Percentiles rank a stretch among this genome's conserved stretches.
These are phyloP conservation scores for Podila epicladia DNA, from an alignment of 192 early-diverging fungal genomes.

Conservation along the genomic window DNA sequence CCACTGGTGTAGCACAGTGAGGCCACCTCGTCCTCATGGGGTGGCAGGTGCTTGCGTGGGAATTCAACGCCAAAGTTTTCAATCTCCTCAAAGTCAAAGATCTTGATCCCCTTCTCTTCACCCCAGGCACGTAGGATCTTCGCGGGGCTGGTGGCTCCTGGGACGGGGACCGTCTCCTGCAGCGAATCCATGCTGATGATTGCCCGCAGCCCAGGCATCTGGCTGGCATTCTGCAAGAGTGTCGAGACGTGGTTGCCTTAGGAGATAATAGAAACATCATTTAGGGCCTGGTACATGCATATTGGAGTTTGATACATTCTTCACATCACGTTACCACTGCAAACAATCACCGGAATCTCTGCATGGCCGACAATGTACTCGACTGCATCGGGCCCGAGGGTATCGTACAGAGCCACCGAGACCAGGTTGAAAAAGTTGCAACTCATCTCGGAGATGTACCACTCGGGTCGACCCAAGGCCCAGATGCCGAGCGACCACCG, in stretches of 20 bases:
- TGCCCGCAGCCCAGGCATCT: slow-evolving; percentile 70
- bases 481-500: slow-evolving; percentile 73
- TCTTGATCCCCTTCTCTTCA: slow-evolving; percentile 66
- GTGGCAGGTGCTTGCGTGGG: slow-evolving; percentile 63
- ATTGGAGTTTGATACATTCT: background rate
- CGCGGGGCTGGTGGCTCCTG: slow-evolving; percentile 38
- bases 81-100: slow-evolving; percentile 68
- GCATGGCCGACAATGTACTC: slow-evolving; percentile 90
- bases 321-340: slow-evolving; percentile 31
- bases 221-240: slow-evolving; percentile 61
- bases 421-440: slow-evolving; percentile 66
- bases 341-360: slow-evolving; percentile 77
- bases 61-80: slow-evolving; percentile 70
- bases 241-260: slow-evolving; percentile 49
- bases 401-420: slow-evolving; percentile 89
- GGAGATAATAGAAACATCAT: background rate
- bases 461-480: slow-evolving; percentile 68
- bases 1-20: slow-evolving; percentile 87
- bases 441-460: slow-evolving; percentile 64
- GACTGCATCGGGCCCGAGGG: slow-evolving; percentile 83
- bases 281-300: background rate
- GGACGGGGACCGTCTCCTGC: slow-evolving; percentile 48
- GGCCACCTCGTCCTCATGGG: slow-evolving; percentile 73
- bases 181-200: slow-evolving; percentile 78
- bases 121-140: slow-evolving; percentile 67